Conservation (phyloP, 306 rosid species). For the Alnus glutinosa region DNA sequence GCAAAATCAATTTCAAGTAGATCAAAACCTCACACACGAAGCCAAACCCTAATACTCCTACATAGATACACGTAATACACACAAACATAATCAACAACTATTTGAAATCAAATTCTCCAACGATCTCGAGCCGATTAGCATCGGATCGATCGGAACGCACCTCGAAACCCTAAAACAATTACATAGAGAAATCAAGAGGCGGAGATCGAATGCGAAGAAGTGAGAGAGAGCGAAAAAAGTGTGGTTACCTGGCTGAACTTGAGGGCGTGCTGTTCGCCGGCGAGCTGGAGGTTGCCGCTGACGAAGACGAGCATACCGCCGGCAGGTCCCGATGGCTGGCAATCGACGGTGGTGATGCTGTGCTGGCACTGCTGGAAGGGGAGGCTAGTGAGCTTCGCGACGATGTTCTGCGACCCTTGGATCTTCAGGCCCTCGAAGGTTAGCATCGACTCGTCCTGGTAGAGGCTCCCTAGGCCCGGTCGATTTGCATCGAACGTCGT, state of each 20-base stretch:
- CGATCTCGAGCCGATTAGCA: background rate
- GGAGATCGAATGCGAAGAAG: background rate
- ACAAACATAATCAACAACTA: no score
- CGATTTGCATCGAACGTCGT: constrained; percentile 73
- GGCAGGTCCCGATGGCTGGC: constrained; percentile 77
- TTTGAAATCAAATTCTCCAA: background rate
- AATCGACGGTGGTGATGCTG: constrained; percentile 78
- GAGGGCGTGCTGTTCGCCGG: constrained; percentile 90
- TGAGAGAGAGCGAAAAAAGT: background rate
- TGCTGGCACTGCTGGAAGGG: constrained; percentile 97
- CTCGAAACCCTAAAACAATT: no score
- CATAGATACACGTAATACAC: no score
- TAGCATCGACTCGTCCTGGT: constrained; percentile 83
- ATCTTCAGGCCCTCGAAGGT: constrained; percentile 94
- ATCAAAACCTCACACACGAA: no score
- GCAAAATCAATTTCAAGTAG: no score
- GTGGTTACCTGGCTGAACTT: constrained; percentile 82
- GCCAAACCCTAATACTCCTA: no score
- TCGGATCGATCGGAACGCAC: no score
- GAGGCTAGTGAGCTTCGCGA: constrained; percentile 72
- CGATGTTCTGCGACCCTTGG: constrained; percentile 71
- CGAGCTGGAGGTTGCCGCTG: constrained; percentile 88
- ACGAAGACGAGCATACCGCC: constrained; percentile 92
- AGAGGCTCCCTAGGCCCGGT: constrained; percentile 42
- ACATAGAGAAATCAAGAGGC: no score